Conservation (phyloP, 1,139 yeast species). For the Meyerozyma carpophila region DNA sequence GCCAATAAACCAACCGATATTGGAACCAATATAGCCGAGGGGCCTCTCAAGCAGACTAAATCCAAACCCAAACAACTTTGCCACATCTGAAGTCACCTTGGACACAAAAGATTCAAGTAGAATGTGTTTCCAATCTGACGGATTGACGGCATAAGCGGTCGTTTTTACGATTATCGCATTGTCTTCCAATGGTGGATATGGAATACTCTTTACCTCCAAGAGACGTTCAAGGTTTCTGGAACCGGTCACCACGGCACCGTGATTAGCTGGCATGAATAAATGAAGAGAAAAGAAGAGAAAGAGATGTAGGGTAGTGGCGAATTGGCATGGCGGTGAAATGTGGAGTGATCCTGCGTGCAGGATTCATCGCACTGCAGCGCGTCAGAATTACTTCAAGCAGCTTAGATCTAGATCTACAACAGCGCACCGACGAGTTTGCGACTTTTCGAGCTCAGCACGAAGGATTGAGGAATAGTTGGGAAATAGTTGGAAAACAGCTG, state of each 20-base stretch:
- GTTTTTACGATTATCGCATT: conserved; percentile 50
- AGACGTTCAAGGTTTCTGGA: neutral
- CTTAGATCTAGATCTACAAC: too few relatives aligned
- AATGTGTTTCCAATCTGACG: conserved; percentile 69
- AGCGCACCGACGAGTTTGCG: too few relatives aligned
- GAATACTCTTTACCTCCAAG: conserved; percentile 11
- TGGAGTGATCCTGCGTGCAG: too few relatives aligned
- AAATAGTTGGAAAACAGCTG: too few relatives aligned
- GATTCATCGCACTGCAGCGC: too few relatives aligned
- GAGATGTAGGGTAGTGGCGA: too few relatives aligned
- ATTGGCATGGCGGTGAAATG: too few relatives aligned
- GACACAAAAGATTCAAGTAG: neutral
- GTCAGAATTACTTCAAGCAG: too few relatives aligned
- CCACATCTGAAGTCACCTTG: neutral
- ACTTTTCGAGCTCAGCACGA: too few relatives aligned
- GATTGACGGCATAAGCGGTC: conserved; percentile 61
- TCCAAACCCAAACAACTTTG: neutral
- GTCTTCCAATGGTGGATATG: conserved; percentile 32
- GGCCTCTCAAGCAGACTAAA: neutral
- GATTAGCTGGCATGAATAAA: neutral
- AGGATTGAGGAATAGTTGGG: too few relatives aligned
- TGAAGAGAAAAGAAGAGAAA: too few relatives aligned
- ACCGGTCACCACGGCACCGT: neutral
- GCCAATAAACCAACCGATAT: neutral
- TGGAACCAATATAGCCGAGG: neutral